Base-by-base conservation (phyloP, 2,329 filamentous ascomycete species). In the Colletotrichum noveboracense region DNA sequence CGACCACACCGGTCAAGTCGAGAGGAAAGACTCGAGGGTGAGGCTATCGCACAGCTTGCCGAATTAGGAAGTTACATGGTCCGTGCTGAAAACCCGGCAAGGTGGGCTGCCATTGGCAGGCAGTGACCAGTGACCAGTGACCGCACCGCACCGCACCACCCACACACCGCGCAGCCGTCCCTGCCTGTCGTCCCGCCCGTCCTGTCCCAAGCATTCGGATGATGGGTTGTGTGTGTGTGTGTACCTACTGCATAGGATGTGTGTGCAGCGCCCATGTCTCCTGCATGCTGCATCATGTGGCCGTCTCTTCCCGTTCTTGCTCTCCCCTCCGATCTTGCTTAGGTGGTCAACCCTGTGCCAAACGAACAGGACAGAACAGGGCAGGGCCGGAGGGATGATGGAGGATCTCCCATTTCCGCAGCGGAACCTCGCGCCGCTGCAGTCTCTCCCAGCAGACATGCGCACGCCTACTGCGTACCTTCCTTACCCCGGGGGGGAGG, bases 141-240 rank as follows among this genome's bases (percentile, higher is more conserved):
- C 36, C 34, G 36, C 36, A 38, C 36, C 36, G 36, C 36, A 38
- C 14, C 34, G 34, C 34, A 36, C 34, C 38, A 18, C 38, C 38
- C 38, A 43, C 38, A 43, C 38, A 43, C 38, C 18, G 38, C 38
- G 18, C 18, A 43, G 18, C 66, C 38, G 34, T 34, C 30, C 32
- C 71, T 56, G 66, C 43, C 28, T 62, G 32, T 74, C 66, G 60
- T 74, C 66, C 71, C 71, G 71, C 62, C 67, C 68, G 67, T 71
- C 61, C 52, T 55, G 73, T 75, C 70, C 73, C 64, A 75, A 69
- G 70, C 58, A 75, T 73, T 75, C 73, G 73, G 70, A 75, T 69
- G 70, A 69, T 69, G 64, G 70, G 52, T 61, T 70, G 55, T 43
- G 18, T 18, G 38, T 43, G 38, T 38, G 36, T 38, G 36, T 38